Percentiles rank a stretch among this genome's conserved stretches.
Evolutionary conservation across 129 eudicot genomes (phyloP).

Genomic region (Arctium minus): DNA sequence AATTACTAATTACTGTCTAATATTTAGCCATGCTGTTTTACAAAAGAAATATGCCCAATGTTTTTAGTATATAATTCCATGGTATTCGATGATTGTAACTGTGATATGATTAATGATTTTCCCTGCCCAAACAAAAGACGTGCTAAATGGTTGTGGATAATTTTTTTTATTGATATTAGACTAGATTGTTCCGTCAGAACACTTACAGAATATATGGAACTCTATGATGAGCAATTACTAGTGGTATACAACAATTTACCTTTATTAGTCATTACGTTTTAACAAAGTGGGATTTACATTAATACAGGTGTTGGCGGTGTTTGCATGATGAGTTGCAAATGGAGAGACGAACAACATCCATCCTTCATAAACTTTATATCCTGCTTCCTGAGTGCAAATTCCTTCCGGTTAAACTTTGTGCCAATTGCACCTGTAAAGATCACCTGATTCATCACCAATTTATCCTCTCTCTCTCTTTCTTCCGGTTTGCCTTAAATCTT

Average conservation of each 20-base stretch:
- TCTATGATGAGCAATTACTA: not conserved
- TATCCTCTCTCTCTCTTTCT: not conserved
- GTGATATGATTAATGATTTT: not conserved
- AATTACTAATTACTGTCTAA: no score
- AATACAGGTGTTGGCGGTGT: conserved; percentile 64
- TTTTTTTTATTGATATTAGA: not conserved
- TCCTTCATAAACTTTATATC: conserved; percentile 79
- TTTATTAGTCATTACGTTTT: conserved; percentile 6
- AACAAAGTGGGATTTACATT: not conserved
- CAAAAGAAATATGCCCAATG: not conserved
- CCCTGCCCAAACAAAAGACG: not conserved
- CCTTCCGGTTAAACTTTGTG: conserved; percentile 66
- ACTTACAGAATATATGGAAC: not conserved
- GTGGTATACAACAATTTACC: not conserved
- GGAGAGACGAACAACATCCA: conserved; percentile 90
- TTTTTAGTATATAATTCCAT: not conserved
- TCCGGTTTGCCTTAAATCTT: conserved; percentile 2
- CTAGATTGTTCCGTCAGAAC: not conserved
- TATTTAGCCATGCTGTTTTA: conserved; percentile 1
- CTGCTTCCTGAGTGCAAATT: conserved; percentile 62
- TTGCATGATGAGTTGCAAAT: conserved; percentile 80
- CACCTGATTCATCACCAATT: not conserved
- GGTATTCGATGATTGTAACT: not conserved
- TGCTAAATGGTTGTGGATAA: not conserved
- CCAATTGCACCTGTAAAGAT: conserved; percentile 79